Percentiles rank a stretch among this genome's conserved stretches.
phyloP scores from a whole-genome alignment of 2,329 filamentous ascomycete species.

The Diaporthe velutina region DNA sequence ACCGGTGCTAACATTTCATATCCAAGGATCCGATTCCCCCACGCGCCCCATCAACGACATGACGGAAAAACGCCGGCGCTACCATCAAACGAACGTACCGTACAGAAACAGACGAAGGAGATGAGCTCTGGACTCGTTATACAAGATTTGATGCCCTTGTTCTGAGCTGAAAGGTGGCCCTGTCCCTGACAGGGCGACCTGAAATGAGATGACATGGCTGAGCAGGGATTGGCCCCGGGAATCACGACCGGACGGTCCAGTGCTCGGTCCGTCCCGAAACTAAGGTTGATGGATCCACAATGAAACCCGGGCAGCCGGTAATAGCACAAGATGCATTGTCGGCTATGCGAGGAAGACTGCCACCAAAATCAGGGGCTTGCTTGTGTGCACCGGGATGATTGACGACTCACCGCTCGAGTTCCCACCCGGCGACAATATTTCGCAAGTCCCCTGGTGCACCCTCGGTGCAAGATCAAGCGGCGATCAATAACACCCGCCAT shows the following conservation, averaged over 20 bases:
- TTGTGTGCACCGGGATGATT: background rate
- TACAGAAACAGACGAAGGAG: background rate
- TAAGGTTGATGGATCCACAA: background rate
- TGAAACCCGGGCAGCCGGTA: background rate
- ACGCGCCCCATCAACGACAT: background rate
- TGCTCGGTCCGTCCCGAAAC: slow-evolving; percentile 19
- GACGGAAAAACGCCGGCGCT: background rate
- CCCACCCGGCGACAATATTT: background rate
- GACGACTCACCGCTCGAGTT: background rate
- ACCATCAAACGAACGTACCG: background rate
- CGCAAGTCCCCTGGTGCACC: background rate
- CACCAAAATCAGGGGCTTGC: background rate
- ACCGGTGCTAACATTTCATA: background rate
- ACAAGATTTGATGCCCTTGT: background rate
- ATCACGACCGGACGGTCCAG: background rate
- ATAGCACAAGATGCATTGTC: background rate
- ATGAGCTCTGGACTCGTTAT: background rate
- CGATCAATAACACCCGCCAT: background rate
- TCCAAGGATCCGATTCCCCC: background rate
- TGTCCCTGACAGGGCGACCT: background rate
- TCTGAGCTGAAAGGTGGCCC: background rate
- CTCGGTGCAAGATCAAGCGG: background rate
- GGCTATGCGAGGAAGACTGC: background rate
- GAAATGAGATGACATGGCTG: background rate
- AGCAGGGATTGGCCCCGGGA: background rate